Base-by-base conservation (phyloP, 2,329 filamentous ascomycete genomes). In the Cercospora zeina region DNA sequence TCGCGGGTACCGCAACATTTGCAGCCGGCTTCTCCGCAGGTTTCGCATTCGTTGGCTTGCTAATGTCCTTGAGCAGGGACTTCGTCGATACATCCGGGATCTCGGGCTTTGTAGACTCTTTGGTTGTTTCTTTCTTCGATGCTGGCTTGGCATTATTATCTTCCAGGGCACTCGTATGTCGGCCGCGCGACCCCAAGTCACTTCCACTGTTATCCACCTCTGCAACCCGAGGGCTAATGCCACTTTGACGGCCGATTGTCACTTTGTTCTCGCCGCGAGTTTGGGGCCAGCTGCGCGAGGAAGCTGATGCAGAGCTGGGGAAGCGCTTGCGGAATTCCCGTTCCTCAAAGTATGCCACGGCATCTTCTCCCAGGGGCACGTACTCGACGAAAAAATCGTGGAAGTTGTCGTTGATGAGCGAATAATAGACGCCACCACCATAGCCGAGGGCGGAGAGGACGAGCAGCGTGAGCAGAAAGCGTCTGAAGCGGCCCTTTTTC, bases 371-470 rank as follows among this genome's bases (percentile, higher is more conserved):
- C 69, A 90, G 96, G 21, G 95, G 95, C 16, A 99, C 80, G 77
- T 93, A 99, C 79, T 97, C 93, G 71, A 93, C 97, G 80, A 99
- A 99, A 82, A 97, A 95, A 78, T 99, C 95, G 79, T 99, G 93
- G 84, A 97, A 99, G 79, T 91, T 96, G 81, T 99, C 95, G 74
- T 89, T 96, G 77, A 95, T 84, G 67, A 96, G 87, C 59, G 95
- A 93, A 77, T 96, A 95, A 82, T 90, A 96, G 59, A 97, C 88
- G 69, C 93, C 92, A 67, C 92, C 92, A 60, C 85, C 90, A 72
- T 96, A 99, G 39, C 89, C 87, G 49, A 96, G 77, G 5, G 86
- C 86, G 27, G 89, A 87, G 30, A 97, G 84, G 49, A 96, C 78
- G 65, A 93, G 79, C 54, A 97, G 78, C 59, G 89, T 90, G 68